A percentile compares a stretch with the other conserved stretches of the same genome.
Conservation (phyloP, 2,329 filamentous ascomycete species). For the Xylaria sp. region DNA sequence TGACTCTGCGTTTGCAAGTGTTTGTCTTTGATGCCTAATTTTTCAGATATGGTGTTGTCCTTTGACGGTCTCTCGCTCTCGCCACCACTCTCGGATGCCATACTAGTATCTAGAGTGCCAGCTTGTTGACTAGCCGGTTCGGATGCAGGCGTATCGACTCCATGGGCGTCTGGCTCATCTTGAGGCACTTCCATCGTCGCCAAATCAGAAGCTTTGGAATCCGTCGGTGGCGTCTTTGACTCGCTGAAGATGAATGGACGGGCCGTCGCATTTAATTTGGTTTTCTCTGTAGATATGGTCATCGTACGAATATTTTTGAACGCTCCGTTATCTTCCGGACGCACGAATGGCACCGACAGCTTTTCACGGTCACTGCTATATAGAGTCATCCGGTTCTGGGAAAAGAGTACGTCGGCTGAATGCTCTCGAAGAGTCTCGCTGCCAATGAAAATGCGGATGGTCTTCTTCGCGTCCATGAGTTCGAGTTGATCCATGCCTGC, state of each 20-base stretch:
- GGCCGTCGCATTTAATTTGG: constrained; percentile 52
- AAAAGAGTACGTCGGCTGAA: constrained; percentile 87
- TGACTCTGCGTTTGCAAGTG: constrained; percentile 26
- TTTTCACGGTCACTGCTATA: constrained; percentile 84
- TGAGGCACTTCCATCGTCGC: constrained; percentile 27
- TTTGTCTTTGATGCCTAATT: constrained; percentile 28
- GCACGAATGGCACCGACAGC: constrained; percentile 82
- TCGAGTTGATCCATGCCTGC: constrained; percentile 51
- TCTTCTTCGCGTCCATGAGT: constrained; percentile 47
- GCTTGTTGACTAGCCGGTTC: constrained; percentile 33
- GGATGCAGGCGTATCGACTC: constrained; percentile 35
- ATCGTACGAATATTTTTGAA: constrained; percentile 74
- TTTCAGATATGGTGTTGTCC: constrained; percentile 27
- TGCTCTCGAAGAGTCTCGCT: constrained; percentile 82
- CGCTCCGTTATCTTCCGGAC: constrained; percentile 76
- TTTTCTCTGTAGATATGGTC: constrained; percentile 49
- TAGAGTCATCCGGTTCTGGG: constrained; percentile 81
- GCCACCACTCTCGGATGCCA: constrained; percentile 40
- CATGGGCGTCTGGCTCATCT: constrained; percentile 33
- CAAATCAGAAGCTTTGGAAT: constrained; percentile 17
- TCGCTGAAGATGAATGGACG: constrained; percentile 40
- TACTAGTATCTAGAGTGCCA: constrained; percentile 29
- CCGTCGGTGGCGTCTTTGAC: constrained; percentile 23
- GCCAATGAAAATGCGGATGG: constrained; percentile 81
- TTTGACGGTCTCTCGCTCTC: constrained; percentile 39